phyloP scores from a whole-genome alignment of 225 moss, liverwort and hornwort species.

The Thuidium tamariscinum region DNA sequence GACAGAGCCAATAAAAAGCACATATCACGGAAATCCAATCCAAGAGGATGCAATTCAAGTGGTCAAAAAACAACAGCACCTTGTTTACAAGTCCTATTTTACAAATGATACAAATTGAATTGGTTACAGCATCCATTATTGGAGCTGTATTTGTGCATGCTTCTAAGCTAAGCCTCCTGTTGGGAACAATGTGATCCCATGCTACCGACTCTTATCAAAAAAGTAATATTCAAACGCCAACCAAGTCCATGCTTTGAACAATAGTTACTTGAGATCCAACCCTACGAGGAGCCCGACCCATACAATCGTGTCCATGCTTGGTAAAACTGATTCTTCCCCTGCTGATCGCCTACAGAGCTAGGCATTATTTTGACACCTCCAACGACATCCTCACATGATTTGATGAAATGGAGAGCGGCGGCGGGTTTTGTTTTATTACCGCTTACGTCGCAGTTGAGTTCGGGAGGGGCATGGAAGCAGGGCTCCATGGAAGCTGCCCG shows the following conservation, averaged over 20 bases:
- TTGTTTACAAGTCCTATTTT: neutral
- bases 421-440: constrained; percentile 16
- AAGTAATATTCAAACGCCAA: neutral
- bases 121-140: neutral
- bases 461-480: constrained; percentile 57
- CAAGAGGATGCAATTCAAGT: neutral
- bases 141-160: neutral
- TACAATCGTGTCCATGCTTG: neutral
- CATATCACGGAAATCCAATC: neutral
- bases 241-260: neutral
- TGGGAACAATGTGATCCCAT: constrained; percentile 4
- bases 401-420: constrained; percentile 37
- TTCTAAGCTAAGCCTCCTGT: neutral
- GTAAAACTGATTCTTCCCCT: neutral
- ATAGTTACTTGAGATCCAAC: neutral
- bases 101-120: neutral
- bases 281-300: neutral
- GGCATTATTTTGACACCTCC: constrained; percentile 58
- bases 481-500: constrained; percentile 54
- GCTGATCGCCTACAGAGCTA: neutral
- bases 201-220: neutral
- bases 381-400: constrained; percentile 52
- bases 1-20: neutral
- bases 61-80: neutral
- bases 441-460: constrained; percentile 21